Evolutionary conservation across 495 filamentous ascomycete genomes (phyloP).

Genomic region (Penicillium egyptiacum): DNA sequence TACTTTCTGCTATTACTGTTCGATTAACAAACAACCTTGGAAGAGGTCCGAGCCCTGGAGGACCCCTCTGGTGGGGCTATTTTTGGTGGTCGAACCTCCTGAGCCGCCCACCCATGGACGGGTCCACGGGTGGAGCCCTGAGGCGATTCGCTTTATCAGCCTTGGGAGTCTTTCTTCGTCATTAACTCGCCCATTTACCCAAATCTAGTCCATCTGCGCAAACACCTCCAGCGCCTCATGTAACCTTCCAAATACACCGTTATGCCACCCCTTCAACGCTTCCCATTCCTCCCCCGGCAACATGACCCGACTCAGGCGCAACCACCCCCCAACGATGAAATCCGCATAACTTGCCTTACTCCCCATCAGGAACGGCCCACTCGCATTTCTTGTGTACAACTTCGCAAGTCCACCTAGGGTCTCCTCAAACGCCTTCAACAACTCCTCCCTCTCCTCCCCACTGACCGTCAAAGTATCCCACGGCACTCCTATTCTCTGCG

Average conservation of each 20-base stretch:
- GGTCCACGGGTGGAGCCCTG: too few relatives aligned
- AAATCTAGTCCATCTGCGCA: slow-evolving; percentile 5
- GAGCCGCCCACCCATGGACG: too few relatives aligned
- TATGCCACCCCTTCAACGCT: slow-evolving; percentile 52
- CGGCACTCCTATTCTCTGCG: slow-evolving; percentile 39
- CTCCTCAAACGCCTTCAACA: slow-evolving; percentile 35
- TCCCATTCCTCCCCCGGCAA: slow-evolving; percentile 51
- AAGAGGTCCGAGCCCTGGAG: too few relatives aligned
- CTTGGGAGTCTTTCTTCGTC: too few relatives aligned
- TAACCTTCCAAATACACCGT: slow-evolving; percentile 46
- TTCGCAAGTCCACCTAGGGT: slow-evolving; percentile 45
- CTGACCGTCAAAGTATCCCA: slow-evolving; percentile 50
- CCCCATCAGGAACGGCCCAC: slow-evolving; percentile 55
- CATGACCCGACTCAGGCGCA: slow-evolving; percentile 43
- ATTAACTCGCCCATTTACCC: too few relatives aligned
- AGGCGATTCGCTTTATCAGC: too few relatives aligned
- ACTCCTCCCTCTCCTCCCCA: slow-evolving; percentile 44
- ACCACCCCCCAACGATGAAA: slow-evolving; percentile 62
- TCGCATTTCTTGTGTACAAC: slow-evolving; percentile 31
- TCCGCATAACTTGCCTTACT: slow-evolving; percentile 54
- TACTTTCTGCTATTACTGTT: too few relatives aligned
- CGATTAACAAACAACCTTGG: too few relatives aligned
- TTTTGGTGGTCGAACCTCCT: too few relatives aligned
- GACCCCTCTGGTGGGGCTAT: too few relatives aligned
- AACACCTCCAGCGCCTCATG: slow-evolving; percentile 45